Conservation (phyloP, 1,139 yeast species). For the Zygosaccharomyces pseudobailii region DNA sequence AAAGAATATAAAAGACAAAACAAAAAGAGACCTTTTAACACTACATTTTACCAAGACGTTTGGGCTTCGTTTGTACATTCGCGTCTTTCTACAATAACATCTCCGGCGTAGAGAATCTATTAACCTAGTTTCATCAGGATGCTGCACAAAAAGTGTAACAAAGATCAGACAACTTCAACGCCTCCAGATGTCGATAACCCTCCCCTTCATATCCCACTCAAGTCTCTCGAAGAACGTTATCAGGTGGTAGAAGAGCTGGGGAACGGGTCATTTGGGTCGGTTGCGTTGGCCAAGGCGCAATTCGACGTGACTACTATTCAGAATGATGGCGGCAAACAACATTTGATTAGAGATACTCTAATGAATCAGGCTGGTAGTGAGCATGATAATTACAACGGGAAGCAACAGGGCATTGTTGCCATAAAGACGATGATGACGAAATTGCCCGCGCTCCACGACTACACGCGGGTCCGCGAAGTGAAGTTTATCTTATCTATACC, state of each 20-base stretch:
- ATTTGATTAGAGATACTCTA: slow-evolving; percentile 29
- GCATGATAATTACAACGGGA: slow-evolving; percentile 33
- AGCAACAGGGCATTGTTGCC: slow-evolving; percentile 57
- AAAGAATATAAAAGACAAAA: background rate
- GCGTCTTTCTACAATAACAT: background rate
- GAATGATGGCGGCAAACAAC: slow-evolving; percentile 8
- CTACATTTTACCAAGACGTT: background rate
- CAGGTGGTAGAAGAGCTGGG: slow-evolving; percentile 55
- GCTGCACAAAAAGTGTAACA: slow-evolving; percentile 11
- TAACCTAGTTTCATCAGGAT: background rate
- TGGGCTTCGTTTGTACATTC: background rate
- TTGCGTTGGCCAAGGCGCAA: slow-evolving; percentile 52
- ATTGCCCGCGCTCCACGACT: slow-evolving; percentile 48
- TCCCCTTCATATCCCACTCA: slow-evolving; percentile 41
- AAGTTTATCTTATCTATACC: slow-evolving; percentile 66
- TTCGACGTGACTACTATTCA: slow-evolving; percentile 21
- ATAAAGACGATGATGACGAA: slow-evolving; percentile 71
- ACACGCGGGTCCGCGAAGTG: slow-evolving; percentile 66
- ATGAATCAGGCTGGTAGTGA: slow-evolving; percentile 39
- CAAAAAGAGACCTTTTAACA: background rate
- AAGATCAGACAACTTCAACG: slow-evolving; percentile 8
- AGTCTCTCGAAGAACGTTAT: slow-evolving; percentile 44
- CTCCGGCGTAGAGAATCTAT: background rate
- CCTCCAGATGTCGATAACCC: slow-evolving; percentile 38
- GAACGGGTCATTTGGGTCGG: slow-evolving; percentile 75